These are phyloP conservation scores for Mikania micrantha DNA, from an alignment of 129 eudicot genomes.

Conservation along the genomic window DNA sequence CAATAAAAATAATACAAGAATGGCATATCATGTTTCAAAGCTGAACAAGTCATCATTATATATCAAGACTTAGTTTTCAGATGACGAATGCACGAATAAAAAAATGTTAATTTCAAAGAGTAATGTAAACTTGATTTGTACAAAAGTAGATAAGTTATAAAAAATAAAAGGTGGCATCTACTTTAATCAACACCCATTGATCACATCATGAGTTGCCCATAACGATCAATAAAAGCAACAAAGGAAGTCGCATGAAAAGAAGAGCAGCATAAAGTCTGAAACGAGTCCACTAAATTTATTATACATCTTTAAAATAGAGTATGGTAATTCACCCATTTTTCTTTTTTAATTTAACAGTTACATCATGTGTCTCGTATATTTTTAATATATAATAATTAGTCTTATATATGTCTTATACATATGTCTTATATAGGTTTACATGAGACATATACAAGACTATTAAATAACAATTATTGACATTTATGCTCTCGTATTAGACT, in stretches of 20 bases:
- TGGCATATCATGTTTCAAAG: neutral
- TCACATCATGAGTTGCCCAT: constrained; percentile 28
- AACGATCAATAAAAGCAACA: constrained; percentile 27
- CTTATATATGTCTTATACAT: too few relatives aligned
- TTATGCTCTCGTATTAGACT: too few relatives aligned
- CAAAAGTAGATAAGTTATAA: neutral
- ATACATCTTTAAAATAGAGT: neutral
- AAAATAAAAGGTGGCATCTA: constrained; percentile 10
- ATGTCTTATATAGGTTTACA: too few relatives aligned
- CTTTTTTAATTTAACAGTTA: too few relatives aligned
- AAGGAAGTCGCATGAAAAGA: constrained; percentile 26
- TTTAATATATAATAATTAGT: too few relatives aligned
- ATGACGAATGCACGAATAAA: neutral
- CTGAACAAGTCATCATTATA: neutral
- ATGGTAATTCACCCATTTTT: too few relatives aligned
- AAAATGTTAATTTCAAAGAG: neutral
- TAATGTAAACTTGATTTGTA: neutral
- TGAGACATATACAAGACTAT: too few relatives aligned
- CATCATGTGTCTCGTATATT: too few relatives aligned
- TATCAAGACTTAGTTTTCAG: neutral
- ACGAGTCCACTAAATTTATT: constrained; percentile 13
- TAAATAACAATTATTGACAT: too few relatives aligned
- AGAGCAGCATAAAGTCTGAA: constrained; percentile 27
- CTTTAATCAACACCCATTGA: constrained; percentile 24
- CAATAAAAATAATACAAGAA: neutral